phyloP scores from a whole-genome alignment of 805 yeast genomes.

The Starmerella davenportii region DNA sequence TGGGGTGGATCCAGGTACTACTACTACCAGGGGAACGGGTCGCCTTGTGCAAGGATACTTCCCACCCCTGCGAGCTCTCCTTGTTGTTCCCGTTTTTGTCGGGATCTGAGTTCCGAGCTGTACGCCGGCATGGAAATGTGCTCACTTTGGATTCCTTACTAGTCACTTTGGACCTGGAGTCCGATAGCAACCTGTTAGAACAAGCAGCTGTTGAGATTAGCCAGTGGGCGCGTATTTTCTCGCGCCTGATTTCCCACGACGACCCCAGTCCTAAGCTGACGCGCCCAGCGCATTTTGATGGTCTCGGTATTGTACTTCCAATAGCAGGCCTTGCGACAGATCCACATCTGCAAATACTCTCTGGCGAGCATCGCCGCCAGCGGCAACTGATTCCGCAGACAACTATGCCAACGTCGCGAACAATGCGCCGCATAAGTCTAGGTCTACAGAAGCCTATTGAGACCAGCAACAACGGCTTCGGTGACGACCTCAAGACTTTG shows the following conservation, averaged over 20 bases:
- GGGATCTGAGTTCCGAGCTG: constrained; percentile 10
- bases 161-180: constrained; percentile 7
- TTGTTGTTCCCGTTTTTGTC: constrained; percentile 11
- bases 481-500: constrained; percentile 12
- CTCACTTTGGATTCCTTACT: constrained; percentile 9
- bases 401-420: constrained; percentile 5
- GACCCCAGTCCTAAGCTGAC: not conserved
- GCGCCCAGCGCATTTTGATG: not conserved
- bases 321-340: not conserved
- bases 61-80: constrained; percentile 1
- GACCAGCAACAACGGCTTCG: constrained; percentile 6
- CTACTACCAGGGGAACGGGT: constrained; percentile 10
- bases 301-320: not conserved
- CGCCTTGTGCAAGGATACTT: constrained; percentile 6
- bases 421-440: constrained; percentile 9
- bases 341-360: not conserved
- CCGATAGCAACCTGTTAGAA: constrained; percentile 1
- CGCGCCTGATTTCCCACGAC: constrained; percentile 5
- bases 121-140: constrained; percentile 13
- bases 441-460: constrained; percentile 3
- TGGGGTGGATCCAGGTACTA: constrained; percentile 10
- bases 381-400: constrained; percentile 1
- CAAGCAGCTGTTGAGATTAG: constrained; percentile 3
- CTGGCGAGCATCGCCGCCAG: not conserved
- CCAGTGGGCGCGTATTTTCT: constrained; percentile 12